Conservation (phyloP, 768 basidiomycete species). For the Psilocybe subaeruginosa region DNA sequence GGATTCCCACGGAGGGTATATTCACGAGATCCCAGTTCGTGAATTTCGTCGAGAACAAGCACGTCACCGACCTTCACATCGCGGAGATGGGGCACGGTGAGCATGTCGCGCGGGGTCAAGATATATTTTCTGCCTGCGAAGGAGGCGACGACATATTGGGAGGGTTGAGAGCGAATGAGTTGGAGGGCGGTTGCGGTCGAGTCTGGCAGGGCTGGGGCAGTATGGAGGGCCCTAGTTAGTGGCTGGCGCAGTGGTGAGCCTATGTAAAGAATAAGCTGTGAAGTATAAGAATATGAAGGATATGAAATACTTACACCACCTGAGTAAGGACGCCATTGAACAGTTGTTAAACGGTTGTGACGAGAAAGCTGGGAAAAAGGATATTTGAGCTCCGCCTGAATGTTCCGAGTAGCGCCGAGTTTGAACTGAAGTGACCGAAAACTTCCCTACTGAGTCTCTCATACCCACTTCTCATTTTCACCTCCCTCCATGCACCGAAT, state of each 20-base stretch:
- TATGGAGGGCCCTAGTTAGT: conserved; percentile 15
- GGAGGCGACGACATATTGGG: conserved; percentile 89
- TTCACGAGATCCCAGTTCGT: conserved; percentile 95
- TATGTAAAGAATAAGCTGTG: neutral
- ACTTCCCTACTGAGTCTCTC: conserved; percentile 38
- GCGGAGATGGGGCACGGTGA: conserved; percentile 91
- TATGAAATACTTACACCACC: conserved; percentile 30
- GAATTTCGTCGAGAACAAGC: conserved; percentile 80
- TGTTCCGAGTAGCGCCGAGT: conserved; percentile 53
- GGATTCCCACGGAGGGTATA: conserved; percentile 88
- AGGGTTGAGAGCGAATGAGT: conserved; percentile 88
- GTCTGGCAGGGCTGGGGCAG: conserved; percentile 21
- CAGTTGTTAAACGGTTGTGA: conserved; percentile 19
- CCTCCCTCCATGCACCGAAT: conserved; percentile 74
- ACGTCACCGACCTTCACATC: conserved; percentile 86
- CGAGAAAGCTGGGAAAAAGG: conserved; percentile 24
- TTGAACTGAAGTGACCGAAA: conserved; percentile 37
- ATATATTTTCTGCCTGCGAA: conserved; percentile 89
- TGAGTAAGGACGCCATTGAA: conserved; percentile 29
- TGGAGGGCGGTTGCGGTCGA: conserved; percentile 68
- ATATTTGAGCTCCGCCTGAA: conserved; percentile 43
- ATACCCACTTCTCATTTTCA: conserved; percentile 47
- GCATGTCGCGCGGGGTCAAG: conserved; percentile 85
- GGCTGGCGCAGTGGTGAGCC: conserved; percentile 13
- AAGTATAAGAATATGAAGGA: neutral